phyloP scores from a whole-genome alignment of 2,329 filamentous ascomycete species.

The Dothideomycetes sp. region DNA sequence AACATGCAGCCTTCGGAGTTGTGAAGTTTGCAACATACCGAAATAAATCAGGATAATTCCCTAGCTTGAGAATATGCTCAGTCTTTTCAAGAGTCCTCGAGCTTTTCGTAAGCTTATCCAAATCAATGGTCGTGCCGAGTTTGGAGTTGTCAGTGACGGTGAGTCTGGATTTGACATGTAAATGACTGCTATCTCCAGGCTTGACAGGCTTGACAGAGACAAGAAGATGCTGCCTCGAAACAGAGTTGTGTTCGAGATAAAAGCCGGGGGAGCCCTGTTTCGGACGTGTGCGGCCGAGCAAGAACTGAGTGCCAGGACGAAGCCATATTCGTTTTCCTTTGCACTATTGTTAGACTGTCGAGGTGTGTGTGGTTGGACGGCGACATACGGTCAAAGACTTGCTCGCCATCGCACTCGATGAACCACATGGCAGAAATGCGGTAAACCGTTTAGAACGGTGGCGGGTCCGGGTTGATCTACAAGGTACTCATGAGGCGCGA shows the following conservation, averaged over 20 bases:
- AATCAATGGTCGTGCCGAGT: conserved; percentile 70
- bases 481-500: no score
- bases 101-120: conserved; percentile 51
- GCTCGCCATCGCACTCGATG: conserved; percentile 42
- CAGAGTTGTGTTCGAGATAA: conserved; percentile 60
- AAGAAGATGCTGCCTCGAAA: conserved; percentile 80
- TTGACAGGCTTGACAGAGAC: conserved; percentile 59
- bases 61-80: conserved; percentile 59
- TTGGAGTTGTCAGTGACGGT: conserved; percentile 75
- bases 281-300: conserved; percentile 64
- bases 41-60: conserved; percentile 55
- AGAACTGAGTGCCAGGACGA: conserved; percentile 70
- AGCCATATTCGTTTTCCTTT: conserved; percentile 69
- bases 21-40: conserved; percentile 26
- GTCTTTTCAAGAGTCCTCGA: conserved; percentile 45
- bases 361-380: not conserved
- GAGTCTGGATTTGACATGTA: conserved; percentile 56
- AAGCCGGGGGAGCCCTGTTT: conserved; percentile 3
- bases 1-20: not conserved
- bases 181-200: conserved; percentile 47
- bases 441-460: not conserved
- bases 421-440: conserved; percentile 35
- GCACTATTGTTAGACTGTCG: conserved; percentile 5
- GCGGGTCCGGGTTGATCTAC: no score
- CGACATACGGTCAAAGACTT: conserved; percentile 36